Evolutionary conservation across 805 yeast species (phyloP).

Genomic region (Kuraishia molischiana): DNA sequence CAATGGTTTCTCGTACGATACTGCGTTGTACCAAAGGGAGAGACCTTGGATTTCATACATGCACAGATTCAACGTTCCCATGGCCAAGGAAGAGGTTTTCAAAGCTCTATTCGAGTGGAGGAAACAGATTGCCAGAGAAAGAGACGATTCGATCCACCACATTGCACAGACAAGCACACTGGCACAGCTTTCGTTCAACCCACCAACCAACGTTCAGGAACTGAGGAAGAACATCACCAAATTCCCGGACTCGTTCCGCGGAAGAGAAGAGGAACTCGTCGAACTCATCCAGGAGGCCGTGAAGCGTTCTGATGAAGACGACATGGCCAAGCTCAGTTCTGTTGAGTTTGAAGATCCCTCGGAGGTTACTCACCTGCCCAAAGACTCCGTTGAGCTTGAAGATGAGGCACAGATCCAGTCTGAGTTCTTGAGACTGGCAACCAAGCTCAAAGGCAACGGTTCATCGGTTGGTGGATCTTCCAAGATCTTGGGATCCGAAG

Average conservation of each 20-base stretch:
- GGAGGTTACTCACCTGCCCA: background rate
- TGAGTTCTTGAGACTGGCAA: background rate
- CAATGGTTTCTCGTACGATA: conserved; percentile 5
- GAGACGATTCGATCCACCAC: conserved; percentile 79
- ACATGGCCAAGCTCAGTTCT: conserved; percentile 11
- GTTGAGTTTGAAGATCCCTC: background rate
- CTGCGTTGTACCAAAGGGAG: conserved; percentile 35
- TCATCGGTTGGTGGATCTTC: background rate
- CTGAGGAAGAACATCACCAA: conserved; percentile 37
- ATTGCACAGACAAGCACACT: conserved; percentile 77
- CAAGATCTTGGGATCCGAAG: background rate
- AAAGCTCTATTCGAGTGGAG: conserved; percentile 73
- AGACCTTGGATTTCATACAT: conserved; percentile 64
- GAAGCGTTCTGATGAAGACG: conserved; percentile 23
- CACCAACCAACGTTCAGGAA: conserved; percentile 51
- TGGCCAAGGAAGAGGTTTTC: conserved; percentile 42
- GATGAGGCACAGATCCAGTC: background rate
- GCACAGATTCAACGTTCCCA: conserved; percentile 54
- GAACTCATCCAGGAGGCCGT: conserved; percentile 38
- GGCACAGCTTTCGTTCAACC: conserved; percentile 37
- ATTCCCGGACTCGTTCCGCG: conserved; percentile 33
- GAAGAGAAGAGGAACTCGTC: conserved; percentile 41
- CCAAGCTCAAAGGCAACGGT: background rate
- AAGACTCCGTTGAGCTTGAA: background rate
- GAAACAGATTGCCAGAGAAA: conserved; percentile 59